phyloP scores from a whole-genome alignment of 176 grass and related monocot genomes.

The Cymbopogon citratus region DNA sequence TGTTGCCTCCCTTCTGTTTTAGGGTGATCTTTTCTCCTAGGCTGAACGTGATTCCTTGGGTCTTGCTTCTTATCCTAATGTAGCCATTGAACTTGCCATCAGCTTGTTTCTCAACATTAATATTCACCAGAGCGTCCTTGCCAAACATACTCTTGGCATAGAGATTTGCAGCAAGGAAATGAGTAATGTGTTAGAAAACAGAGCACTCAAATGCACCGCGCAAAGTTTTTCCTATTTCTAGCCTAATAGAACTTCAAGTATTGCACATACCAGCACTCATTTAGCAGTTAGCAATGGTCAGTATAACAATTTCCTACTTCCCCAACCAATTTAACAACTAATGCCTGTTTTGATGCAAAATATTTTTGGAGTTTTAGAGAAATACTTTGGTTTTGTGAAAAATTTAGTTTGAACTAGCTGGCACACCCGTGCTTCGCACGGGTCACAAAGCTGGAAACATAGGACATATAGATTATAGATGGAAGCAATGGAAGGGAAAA shows the following conservation, averaged over 20 bases:
- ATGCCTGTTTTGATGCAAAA: no score
- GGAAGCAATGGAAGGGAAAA: no score
- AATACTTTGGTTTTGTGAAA: no score
- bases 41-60: constrained; percentile 63
- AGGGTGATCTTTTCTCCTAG: constrained; percentile 75
- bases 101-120: constrained; percentile 60
- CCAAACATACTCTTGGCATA: constrained; percentile 75
- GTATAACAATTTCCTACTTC: not conserved
- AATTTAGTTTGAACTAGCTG: no score
- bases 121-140: constrained; percentile 64
- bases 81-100: constrained; percentile 62
- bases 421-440: no score
- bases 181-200: not conserved
- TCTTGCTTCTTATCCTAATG: constrained; percentile 70
- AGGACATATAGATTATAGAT: no score
- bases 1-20: constrained; percentile 59
- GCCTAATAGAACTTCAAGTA: not conserved
- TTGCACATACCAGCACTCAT: not conserved
- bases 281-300: not conserved
- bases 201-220: not conserved
- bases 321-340: not conserved
- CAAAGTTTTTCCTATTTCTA: not conserved
- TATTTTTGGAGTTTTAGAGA: no score
- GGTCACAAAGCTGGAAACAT: no score
- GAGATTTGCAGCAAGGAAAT: constrained; percentile 49